Percentiles rank a stretch among this genome's conserved stretches.
Conservation (phyloP, 1,284 basidiomycete species). For the Puccinia hordei region DNA sequence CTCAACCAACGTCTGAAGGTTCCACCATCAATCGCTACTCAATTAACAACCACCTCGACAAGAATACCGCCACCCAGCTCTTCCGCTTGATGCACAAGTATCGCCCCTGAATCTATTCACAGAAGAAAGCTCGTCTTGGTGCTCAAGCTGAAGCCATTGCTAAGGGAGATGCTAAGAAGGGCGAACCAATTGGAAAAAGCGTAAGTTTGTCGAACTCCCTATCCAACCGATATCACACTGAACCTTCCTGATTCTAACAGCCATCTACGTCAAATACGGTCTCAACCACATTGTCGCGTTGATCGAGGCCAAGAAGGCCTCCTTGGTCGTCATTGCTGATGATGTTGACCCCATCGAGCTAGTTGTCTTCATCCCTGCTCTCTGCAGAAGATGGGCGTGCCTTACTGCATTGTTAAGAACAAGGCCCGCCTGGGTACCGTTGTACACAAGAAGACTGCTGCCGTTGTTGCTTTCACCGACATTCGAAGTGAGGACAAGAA, state of each 20-base stretch:
- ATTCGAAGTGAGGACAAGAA: conserved; percentile 91
- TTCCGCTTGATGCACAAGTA: conserved; percentile 98
- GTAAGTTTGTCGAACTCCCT: neutral
- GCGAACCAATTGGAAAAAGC: conserved; percentile 63
- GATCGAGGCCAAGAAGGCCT: conserved; percentile 89
- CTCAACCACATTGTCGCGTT: conserved; percentile 95
- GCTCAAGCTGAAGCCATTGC: conserved; percentile 74
- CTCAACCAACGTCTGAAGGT: conserved; percentile 98
- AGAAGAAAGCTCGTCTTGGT: conserved; percentile 94
- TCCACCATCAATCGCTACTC: conserved; percentile 94
- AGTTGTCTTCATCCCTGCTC: conserved; percentile 87
- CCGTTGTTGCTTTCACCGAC: conserved; percentile 86
- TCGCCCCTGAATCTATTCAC: conserved; percentile 84
- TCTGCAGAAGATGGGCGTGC: conserved; percentile 98
- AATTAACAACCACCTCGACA: conserved; percentile 98
- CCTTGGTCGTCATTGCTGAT: conserved; percentile 93
- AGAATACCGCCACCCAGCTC: conserved; percentile 97
- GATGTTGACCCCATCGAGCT: conserved; percentile 99
- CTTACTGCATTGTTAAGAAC: conserved; percentile 94
- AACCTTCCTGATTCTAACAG: conserved; percentile 67
- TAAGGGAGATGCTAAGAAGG: conserved; percentile 73
- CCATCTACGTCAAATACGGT: conserved; percentile 93
- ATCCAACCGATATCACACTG: neutral
- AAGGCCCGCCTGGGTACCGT: conserved; percentile 96
- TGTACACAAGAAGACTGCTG: conserved; percentile 96